Percentiles rank a stretch among this genome's conserved stretches.
These are phyloP conservation scores for Xenosphaeropsis pyriputrescens DNA, from an alignment of 2,329 filamentous ascomycete genomes.

Conservation along the genomic window DNA sequence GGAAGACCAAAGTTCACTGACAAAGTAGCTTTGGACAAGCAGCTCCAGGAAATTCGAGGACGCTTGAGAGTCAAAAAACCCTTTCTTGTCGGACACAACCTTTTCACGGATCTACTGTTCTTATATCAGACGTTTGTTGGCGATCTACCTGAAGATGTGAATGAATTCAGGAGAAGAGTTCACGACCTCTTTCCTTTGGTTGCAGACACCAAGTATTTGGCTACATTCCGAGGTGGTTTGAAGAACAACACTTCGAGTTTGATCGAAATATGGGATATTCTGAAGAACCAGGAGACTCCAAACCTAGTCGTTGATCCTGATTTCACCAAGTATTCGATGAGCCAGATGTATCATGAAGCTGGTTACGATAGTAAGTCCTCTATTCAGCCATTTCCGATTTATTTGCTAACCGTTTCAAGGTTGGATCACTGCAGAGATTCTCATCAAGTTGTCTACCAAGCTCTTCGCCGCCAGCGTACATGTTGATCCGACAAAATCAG, in stretches of 20 bases:
- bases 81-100: slow-evolving; percentile 47
- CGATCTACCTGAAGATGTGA: slow-evolving; percentile 33
- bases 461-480: slow-evolving; percentile 7
- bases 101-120: slow-evolving; percentile 49
- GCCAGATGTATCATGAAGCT: slow-evolving; percentile 31
- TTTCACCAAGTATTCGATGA: slow-evolving; percentile 15
- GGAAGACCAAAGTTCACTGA: neutral
- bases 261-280: slow-evolving; percentile 28
- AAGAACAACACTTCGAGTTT: slow-evolving; percentile 29
- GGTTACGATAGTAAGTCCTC: slow-evolving; percentile 39
- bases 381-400: neutral
- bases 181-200: slow-evolving; percentile 31
- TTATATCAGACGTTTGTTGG: slow-evolving; percentile 49
- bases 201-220: slow-evolving; percentile 47
- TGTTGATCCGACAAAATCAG: neutral
- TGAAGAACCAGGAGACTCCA: slow-evolving; percentile 25
- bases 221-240: slow-evolving; percentile 15
- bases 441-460: slow-evolving; percentile 18
- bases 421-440: slow-evolving; percentile 26
- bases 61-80: slow-evolving; percentile 15
- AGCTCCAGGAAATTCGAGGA: neutral
- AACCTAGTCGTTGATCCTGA: slow-evolving; percentile 21
- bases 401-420: slow-evolving; percentile 12
- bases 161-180: slow-evolving; percentile 34
- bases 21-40: neutral